Evolutionary conservation across 2,329 filamentous ascomycete genomes (phyloP), one percentile per base, ranked within the genome.

Genomic region (Chrysoporthe puriensis): DNA sequence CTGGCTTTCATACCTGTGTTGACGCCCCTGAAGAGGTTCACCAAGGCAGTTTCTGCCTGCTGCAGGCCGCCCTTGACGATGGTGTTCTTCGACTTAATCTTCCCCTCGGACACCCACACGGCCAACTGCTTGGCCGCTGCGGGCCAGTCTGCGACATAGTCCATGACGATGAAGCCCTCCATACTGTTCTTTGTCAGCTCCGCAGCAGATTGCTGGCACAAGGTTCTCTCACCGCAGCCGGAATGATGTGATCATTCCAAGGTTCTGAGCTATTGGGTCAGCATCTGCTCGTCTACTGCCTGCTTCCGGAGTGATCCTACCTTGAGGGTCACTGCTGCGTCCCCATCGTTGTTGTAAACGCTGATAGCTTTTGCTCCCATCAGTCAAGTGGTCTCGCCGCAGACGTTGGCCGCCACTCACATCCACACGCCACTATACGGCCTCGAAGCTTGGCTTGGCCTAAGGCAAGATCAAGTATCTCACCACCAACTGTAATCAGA

Each of bases 81-180:
- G 2, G 89, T 90, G 78, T 93, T 90, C 76, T 89, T 89, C 67
- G 88, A 80, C 84, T 91, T 88, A 70, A 94, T 77, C 79, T 89
- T 92, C 62, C 91, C 91, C 75, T 92, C 87, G 1, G 81, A 80
- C n/a, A 93, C 75, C 91, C 91, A 94, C 70, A 85, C 77, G 1
- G 84, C 84, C 16, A 94, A 79, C 72, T 93, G 83, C 74, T 84
- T 80, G 71, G 85, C 79, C 0, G 90, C 91, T 54, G 79, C 76
- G 0, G 82, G 74, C 75, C 85, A 91, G 73, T 90, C 82, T 63
- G 84, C 79, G 4, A 77, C 78, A 73, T 85, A 92, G 76, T 94
- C 91, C 66, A 91, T 86, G 61, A 93, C 85, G 70, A 94, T 90
- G 78, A 94, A 94, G 0, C 90, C 90, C 79, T 90, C 84, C 82